A percentile compares a stretch with the other conserved stretches of the same genome.
These are phyloP conservation scores for Tetrapyrgos nigripes DNA, from an alignment of 1,284 basidiomycete genomes.

Conservation along the genomic window DNA sequence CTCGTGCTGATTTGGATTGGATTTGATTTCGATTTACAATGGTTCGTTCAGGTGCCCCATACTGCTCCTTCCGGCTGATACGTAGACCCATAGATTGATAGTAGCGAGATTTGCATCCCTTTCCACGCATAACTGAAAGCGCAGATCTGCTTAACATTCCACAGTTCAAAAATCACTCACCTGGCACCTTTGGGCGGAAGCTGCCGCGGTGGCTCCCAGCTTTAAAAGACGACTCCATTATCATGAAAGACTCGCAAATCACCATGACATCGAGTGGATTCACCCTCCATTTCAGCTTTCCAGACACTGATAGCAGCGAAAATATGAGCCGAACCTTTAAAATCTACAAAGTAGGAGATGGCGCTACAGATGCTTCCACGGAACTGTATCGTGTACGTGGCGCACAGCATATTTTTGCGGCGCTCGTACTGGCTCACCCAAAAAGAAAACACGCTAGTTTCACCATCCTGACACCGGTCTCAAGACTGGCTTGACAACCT, in stretches of 20 bases:
- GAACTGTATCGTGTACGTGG: slow-evolving; percentile 55
- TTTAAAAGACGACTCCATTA: not conserved
- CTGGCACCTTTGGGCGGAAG: not conserved
- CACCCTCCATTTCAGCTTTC: slow-evolving; percentile 47
- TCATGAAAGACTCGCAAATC: not conserved
- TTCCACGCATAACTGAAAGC: not conserved
- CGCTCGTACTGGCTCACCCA: not conserved
- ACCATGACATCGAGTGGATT: not conserved
- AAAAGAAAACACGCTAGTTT: slow-evolving; percentile 45
- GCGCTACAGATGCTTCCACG: slow-evolving; percentile 30
- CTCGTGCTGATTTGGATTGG: too few relatives aligned
- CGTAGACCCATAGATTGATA: not conserved
- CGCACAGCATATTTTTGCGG: not conserved
- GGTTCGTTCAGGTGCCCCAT: not conserved
- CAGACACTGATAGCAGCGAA: slow-evolving; percentile 35
- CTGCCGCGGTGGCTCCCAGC: not conserved
- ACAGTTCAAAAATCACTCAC: not conserved
- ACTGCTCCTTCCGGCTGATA: slow-evolving; percentile 1
- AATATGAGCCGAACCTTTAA: slow-evolving; percentile 53
- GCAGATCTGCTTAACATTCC: not conserved
- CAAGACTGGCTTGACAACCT: slow-evolving; percentile 50
- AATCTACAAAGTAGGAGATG: slow-evolving; percentile 43
- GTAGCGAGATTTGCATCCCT: too few relatives aligned
- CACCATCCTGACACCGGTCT: slow-evolving; percentile 56
- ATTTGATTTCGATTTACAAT: too few relatives aligned